A percentile compares a stretch with the other conserved stretches of the same genome.
Conservation (phyloP, 1,284 basidiomycete species). For the Melampsora americana region DNA sequence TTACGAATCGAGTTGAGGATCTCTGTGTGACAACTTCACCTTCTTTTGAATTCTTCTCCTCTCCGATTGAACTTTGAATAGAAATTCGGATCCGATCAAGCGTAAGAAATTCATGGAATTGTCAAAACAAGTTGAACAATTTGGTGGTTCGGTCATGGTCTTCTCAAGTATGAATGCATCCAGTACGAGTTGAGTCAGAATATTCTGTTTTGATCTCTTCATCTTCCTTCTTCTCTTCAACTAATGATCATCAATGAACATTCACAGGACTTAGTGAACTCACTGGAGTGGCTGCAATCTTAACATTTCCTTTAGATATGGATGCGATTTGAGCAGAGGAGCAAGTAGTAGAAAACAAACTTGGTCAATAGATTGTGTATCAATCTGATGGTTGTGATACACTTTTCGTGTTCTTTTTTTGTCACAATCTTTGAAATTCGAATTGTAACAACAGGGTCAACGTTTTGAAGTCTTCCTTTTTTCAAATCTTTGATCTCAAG, state of each 20-base stretch:
- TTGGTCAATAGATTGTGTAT: too few relatives aligned
- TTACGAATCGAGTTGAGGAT: neutral
- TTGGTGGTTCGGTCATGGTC: slow-evolving; percentile 87
- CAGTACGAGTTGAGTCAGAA: slow-evolving; percentile 57
- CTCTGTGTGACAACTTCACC: neutral
- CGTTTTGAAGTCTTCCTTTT: too few relatives aligned
- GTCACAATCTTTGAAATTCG: too few relatives aligned
- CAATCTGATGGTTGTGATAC: too few relatives aligned
- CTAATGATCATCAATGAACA: neutral
- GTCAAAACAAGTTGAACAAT: slow-evolving; percentile 81
- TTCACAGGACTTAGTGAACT: slow-evolving; percentile 81
- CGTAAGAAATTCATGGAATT: slow-evolving; percentile 72
- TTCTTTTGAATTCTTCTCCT: neutral
- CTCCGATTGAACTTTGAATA: neutral
- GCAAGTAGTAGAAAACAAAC: neutral
- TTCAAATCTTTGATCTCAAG: too few relatives aligned
- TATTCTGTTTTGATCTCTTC: neutral
- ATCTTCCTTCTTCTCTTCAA: neutral
- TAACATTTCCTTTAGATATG: slow-evolving; percentile 92
- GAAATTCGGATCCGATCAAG: slow-evolving; percentile 49
- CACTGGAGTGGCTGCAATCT: slow-evolving; percentile 89
- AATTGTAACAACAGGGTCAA: too few relatives aligned
- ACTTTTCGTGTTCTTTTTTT: too few relatives aligned
- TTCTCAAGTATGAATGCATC: slow-evolving; percentile 99
- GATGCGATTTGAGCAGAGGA: slow-evolving; percentile 69